phyloP scores from a whole-genome alignment of 2,329 filamentous ascomycete species.

The Fusarium falciforme region DNA sequence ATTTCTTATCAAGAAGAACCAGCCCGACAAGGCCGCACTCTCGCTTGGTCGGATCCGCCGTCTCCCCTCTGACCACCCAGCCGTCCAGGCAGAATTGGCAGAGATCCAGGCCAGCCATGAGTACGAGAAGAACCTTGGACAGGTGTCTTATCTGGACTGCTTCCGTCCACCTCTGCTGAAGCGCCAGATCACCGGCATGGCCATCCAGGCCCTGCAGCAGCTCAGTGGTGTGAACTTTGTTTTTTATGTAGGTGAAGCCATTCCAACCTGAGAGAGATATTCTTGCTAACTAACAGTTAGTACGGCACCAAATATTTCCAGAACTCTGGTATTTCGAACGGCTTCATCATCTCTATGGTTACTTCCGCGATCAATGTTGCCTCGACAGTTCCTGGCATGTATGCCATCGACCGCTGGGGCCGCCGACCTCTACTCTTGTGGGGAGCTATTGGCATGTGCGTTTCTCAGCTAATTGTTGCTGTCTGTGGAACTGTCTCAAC shows the following conservation, averaged over 20 bases:
- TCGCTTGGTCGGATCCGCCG: constrained; percentile 78
- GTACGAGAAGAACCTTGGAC: neutral
- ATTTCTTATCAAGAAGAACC: constrained; percentile 84
- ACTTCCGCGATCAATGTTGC: constrained; percentile 81
- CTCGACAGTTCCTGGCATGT: constrained; percentile 80
- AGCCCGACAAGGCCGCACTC: constrained; percentile 71
- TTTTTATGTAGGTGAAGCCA: constrained; percentile 61
- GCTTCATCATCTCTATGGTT: constrained; percentile 78
- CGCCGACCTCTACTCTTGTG: constrained; percentile 76
- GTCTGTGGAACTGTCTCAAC: constrained; percentile 65
- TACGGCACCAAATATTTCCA: constrained; percentile 78
- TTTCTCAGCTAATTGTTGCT: constrained; percentile 60
- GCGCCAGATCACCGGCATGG: neutral
- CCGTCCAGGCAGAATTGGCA: constrained; percentile 80
- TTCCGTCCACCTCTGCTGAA: neutral
- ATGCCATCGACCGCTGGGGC: constrained; percentile 75
- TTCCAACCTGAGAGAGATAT: neutral
- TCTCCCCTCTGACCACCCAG: constrained; percentile 77
- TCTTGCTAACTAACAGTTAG: neutral
- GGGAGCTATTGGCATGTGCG: constrained; percentile 76
- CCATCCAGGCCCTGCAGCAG: constrained; percentile 71
- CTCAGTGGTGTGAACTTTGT: constrained; percentile 73
- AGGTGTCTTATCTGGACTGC: neutral
- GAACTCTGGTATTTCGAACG: constrained; percentile 71
- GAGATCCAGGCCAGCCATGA: constrained; percentile 59